Base-by-base conservation (phyloP, 495 filamentous ascomycete genomes). In the Hapsidospora chrysogenum region DNA sequence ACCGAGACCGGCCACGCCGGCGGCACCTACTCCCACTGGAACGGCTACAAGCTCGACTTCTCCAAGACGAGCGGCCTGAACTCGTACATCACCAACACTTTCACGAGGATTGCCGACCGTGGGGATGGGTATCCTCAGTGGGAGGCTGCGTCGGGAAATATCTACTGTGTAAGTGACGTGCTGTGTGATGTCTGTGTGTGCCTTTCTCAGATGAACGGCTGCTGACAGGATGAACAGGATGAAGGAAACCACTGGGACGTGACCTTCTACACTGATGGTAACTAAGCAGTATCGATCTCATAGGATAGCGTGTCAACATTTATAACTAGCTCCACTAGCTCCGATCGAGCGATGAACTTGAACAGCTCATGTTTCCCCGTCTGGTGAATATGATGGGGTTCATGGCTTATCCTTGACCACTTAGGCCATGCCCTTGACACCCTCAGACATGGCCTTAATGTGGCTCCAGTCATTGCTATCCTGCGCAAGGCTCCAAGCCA, bases 401-500 rank as follows among this genome's bases (percentile, higher is more conserved):
- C n/a, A n/a, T n/a, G n/a, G n/a, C n/a, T n/a, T n/a, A n/a, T n/a
- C n/a, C n/a, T n/a, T n/a, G n/a, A n/a, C n/a, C n/a, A n/a, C n/a
- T n/a, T n/a, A n/a, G n/a, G n/a, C n/a, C 32, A 35, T 1, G 1
- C 10, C 32, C 37, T 54, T 36, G 17, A 63, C 36, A 14, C 62
- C 65, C 31, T 50, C 39, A 45, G 65, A 65, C 52, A 76, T 57
- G n/a, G 68, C 66, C 38, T 60, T 47, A 18, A 77, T 40, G 46
- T 73, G 72, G 31, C 52, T 60, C 44, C 55, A 68, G 28, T 65
- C 50, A 40, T 64, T 36, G 9, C 60, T 66, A 55, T 78, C 75
- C 56, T 78, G 71, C 3, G 68, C 75, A 49, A 78, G 52, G 42
- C 59, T 71, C 74, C 71, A 77, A 0, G 63, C 67, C 44, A 59